phyloP scores from a whole-genome alignment of 805 yeast species.

The Ascoidea asiatica region DNA sequence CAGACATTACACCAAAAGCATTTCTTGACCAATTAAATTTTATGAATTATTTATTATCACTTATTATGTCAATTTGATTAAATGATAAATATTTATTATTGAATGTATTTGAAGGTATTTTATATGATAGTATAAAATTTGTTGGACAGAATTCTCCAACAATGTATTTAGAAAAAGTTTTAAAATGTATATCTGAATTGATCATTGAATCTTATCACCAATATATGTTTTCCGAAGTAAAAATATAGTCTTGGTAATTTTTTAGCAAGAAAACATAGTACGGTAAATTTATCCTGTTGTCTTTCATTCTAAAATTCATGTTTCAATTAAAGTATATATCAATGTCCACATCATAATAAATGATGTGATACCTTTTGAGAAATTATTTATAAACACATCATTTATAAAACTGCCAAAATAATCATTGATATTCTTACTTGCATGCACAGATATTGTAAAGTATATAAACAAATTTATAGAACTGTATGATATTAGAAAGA shows the following conservation, averaged over 20 bases:
- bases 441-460: background rate
- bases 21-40: constrained; percentile 48
- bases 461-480: too few species aligned
- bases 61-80: constrained; percentile 87
- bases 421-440: too few species aligned
- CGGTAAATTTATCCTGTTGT: too few species aligned
- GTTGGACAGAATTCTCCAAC: constrained; percentile 58
- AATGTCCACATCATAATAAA: background rate
- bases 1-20: constrained; percentile 79
- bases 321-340: background rate
- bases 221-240: too few species aligned
- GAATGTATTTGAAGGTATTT: constrained; percentile 60
- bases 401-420: background rate
- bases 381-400: background rate
- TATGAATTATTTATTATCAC: constrained; percentile 50
- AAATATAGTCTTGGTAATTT: too few species aligned
- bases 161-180: constrained; percentile 56
- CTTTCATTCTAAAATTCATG: too few species aligned
- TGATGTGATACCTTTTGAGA: background rate
- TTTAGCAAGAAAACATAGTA: too few species aligned
- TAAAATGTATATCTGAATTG: constrained; percentile 56
- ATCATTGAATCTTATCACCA: constrained; percentile 67
- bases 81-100: constrained; percentile 69
- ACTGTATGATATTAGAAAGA: too few species aligned
- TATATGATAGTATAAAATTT: constrained; percentile 54